phyloP scores from a whole-genome alignment of 139 green algal genomes.

The Haematococcus lacustris region DNA sequence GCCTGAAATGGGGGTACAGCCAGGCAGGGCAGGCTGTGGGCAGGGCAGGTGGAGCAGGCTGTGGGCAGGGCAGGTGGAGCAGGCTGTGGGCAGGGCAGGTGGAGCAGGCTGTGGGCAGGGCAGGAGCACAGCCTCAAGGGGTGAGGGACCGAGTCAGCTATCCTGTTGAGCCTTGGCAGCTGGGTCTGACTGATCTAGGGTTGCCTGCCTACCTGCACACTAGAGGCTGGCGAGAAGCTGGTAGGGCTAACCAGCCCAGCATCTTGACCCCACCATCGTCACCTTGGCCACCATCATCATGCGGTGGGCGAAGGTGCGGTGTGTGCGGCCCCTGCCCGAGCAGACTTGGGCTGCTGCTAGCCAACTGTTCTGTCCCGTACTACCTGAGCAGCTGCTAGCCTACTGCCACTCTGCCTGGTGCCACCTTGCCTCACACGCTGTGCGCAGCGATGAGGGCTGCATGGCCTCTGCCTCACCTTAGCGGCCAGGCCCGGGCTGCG shows the following conservation, averaged over 20 bases:
- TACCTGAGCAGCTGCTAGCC: constrained; percentile 10
- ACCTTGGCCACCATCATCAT: too few relatives aligned
- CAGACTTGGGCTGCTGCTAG: neutral
- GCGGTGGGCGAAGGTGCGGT: too few relatives aligned
- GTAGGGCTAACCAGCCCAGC: constrained; percentile 1
- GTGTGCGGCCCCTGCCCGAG: neutral
- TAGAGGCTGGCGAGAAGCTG: neutral
- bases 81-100: too few relatives aligned
- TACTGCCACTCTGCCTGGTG: constrained; percentile 8
- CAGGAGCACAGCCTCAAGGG: neutral
- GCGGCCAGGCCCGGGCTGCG: constrained; percentile 19
- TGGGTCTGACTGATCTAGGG: too few relatives aligned
- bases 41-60: too few relatives aligned
- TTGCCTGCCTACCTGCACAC: neutral
- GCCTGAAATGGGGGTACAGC: neutral
- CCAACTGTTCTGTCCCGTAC: neutral
- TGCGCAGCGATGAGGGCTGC: too few relatives aligned
- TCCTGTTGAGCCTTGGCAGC: neutral
- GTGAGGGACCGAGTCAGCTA: neutral
- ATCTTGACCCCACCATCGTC: too few relatives aligned
- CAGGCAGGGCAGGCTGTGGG: too few relatives aligned
- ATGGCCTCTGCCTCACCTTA: neutral
- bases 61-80: too few relatives aligned
- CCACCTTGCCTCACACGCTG: constrained; percentile 18
- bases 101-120: too few relatives aligned